Evolutionary conservation across 1,284 basidiomycete genomes (phyloP).

Genomic region (Microbotryum intermedium): DNA sequence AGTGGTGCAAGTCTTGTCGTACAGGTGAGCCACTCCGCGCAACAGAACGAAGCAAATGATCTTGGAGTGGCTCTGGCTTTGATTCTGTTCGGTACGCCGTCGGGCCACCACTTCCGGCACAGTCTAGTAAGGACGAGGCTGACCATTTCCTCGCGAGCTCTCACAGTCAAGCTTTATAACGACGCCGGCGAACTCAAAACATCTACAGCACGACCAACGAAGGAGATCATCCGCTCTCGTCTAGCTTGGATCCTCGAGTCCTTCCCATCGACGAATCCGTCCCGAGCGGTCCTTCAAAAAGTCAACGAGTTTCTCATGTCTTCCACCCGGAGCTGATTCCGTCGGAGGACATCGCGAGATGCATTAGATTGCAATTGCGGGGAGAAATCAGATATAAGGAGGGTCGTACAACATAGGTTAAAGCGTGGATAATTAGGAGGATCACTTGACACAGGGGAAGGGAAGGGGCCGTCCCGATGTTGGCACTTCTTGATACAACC

Average conservation of each 20-base stretch:
- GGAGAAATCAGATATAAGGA: too few species aligned
- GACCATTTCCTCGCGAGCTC: background rate
- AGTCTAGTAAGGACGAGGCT: background rate
- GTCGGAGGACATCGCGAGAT: too few species aligned
- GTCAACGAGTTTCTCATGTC: slow-evolving; percentile 29
- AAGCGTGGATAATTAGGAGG: too few species aligned
- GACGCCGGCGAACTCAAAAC: background rate
- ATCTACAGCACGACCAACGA: background rate
- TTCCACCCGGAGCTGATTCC: background rate
- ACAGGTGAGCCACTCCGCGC: background rate
- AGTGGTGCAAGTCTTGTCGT: background rate
- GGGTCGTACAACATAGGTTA: too few species aligned
- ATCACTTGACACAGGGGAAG: too few species aligned
- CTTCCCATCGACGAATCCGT: slow-evolving; percentile 29
- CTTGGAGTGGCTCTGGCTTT: slow-evolving; percentile 18
- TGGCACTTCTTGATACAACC: too few species aligned
- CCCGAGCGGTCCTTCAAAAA: slow-evolving; percentile 26
- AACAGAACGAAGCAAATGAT: slow-evolving; percentile 26
- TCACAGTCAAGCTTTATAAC: slow-evolving; percentile 15
- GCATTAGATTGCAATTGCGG: too few species aligned
- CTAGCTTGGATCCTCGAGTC: slow-evolving; percentile 31
- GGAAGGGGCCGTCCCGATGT: too few species aligned
- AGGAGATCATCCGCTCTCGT: slow-evolving; percentile 22
- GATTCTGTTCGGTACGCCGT: slow-evolving; percentile 14
- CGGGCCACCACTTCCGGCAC: background rate